phyloP scores from a whole-genome alignment of 768 basidiomycete genomes.

The Suillus tomentosus region DNA sequence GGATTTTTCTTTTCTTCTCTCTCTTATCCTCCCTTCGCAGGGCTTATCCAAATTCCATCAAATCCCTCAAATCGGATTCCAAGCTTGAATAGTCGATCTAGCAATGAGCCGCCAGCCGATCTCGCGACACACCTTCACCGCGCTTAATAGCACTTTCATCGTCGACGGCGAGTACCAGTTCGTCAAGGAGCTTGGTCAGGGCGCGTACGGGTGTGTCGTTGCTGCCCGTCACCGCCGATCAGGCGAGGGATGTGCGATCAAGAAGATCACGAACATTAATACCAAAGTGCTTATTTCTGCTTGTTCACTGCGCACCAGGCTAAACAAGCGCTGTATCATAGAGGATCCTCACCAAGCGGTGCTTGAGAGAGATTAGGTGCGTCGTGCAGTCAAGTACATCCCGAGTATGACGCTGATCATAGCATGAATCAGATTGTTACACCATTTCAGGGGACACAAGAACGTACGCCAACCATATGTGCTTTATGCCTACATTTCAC shows the following conservation, averaged over 20 bases:
- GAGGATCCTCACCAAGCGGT: slow-evolving; percentile 96
- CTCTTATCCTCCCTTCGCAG: background rate
- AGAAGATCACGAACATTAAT: slow-evolving; percentile 95
- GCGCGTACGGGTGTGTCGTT: slow-evolving; percentile 92
- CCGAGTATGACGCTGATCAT: slow-evolving; percentile 15
- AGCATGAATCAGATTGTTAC: slow-evolving; percentile 64
- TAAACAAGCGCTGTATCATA: slow-evolving; percentile 31
- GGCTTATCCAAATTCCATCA: background rate
- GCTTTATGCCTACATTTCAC: slow-evolving; percentile 15
- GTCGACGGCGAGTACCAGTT: slow-evolving; percentile 91
- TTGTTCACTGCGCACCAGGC: slow-evolving; percentile 12
- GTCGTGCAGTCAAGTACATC: slow-evolving; percentile 22
- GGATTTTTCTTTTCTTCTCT: background rate
- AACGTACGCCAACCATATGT: slow-evolving; percentile 59
- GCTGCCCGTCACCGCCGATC: slow-evolving; percentile 81
- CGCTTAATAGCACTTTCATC: slow-evolving; percentile 84
- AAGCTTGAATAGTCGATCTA: background rate
- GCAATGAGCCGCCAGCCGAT: slow-evolving; percentile 25
- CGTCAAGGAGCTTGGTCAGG: slow-evolving; percentile 96
- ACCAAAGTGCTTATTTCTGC: slow-evolving; percentile 61
- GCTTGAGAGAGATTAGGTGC: slow-evolving; percentile 91
- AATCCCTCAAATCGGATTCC: background rate
- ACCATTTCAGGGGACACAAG: slow-evolving; percentile 99
- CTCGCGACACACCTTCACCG: slow-evolving; percentile 78
- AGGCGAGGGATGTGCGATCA: slow-evolving; percentile 91